phyloP scores from a whole-genome alignment of 2,329 filamentous ascomycete genomes.

The Lecanicillium sp. region DNA sequence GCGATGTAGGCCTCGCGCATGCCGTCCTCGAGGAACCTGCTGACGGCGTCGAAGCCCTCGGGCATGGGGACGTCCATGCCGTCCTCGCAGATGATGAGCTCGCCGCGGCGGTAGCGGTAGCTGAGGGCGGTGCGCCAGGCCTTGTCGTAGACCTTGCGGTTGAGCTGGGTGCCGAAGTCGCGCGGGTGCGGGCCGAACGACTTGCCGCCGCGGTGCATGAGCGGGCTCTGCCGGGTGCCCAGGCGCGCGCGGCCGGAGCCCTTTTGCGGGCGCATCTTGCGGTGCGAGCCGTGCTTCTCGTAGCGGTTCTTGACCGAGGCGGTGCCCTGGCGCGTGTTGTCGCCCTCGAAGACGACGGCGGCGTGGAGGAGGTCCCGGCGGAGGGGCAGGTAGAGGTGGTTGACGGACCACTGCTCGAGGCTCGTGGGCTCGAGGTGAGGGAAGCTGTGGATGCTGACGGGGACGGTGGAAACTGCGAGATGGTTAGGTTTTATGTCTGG shows the following conservation, averaged over 20 bases:
- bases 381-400: conserved; percentile 80
- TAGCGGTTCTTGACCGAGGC: conserved; percentile 74
- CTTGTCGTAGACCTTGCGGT: conserved; percentile 86
- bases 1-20: conserved; percentile 52
- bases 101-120: conserved; percentile 81
- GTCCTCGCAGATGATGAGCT: conserved; percentile 80
- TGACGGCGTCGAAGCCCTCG: conserved; percentile 41
- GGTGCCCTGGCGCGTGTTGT: conserved; percentile 79
- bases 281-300: conserved; percentile 77
- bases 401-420: conserved; percentile 70
- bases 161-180: conserved; percentile 80
- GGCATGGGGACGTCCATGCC: conserved; percentile 61
- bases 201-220: conserved; percentile 80
- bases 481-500: conserved; percentile 14
- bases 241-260: conserved; percentile 74
- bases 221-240: conserved; percentile 75
- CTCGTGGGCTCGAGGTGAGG: conserved; percentile 78
- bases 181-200: conserved; percentile 84
- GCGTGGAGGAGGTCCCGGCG: conserved; percentile 89
- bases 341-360: conserved; percentile 88
- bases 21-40: conserved; percentile 38
- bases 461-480: conserved; percentile 53
- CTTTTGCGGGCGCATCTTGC: conserved; percentile 83
- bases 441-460: conserved; percentile 84
- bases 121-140: conserved; percentile 92